Base-by-base conservation (phyloP, 108 stramenopile species). In the Skeletonema tropicum region DNA sequence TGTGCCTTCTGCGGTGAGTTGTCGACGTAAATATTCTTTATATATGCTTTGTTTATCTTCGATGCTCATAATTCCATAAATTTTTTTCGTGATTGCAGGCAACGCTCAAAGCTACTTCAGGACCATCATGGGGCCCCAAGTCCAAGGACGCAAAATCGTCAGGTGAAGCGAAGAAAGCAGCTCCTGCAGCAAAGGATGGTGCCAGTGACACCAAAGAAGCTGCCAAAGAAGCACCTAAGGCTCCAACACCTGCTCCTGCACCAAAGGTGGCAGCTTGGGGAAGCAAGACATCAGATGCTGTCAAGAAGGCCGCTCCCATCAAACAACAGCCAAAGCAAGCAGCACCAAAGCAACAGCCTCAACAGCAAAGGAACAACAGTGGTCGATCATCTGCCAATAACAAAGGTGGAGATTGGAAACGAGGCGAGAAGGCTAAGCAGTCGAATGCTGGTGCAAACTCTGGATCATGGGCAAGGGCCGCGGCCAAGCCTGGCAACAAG, bases 211-310 rank as follows among this genome's bases (percentile, higher is more conserved):
- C 42, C 35, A 69, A 74, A 23, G 64, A 58, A 25, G 33, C 57
- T 33, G 59, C 75, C 25, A 29, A 65, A 36, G 46, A 66, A 60
- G 38, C 60, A 39, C 41, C 68, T 36, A 39, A 66, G 30, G 46
- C 66, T 12, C 59, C 78, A 64, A 15, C 74, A 30, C 64, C 78
- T 49, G 17, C 74, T 13, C 64, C 76, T 45, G 75, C 73, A 38
- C 77, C 76, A 49, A 73, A 60, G 17, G 48, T 35, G n/a, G 59
- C 60, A 63, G 75, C 84, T 60, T 80, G 80, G 84, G 74, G 80
- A 29, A 64, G 57, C 33, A 71, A 71, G 30, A 62, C 79, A 25
- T 80, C 75, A 25, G 70, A 71, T 39, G 84, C 76, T 42, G 57
- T 83, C 11, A 77, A 70, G 60, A 68, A 14, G 39, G 75, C 79